Percentiles rank a stretch among this genome's conserved stretches.
Conservation (phyloP, 495 filamentous ascomycete genomes). For the Podospora appendiculata region DNA sequence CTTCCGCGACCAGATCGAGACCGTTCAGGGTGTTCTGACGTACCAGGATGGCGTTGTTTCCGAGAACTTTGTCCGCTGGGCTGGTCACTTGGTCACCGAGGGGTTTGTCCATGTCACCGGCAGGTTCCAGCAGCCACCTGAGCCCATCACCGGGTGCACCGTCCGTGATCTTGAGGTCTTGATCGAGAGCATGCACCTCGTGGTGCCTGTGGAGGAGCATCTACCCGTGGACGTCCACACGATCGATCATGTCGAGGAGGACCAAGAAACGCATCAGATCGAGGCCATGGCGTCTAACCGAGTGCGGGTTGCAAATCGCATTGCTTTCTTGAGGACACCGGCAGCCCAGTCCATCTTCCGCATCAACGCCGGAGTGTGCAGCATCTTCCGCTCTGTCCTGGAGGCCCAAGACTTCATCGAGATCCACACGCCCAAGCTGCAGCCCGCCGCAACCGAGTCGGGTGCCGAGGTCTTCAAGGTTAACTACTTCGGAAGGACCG, state of each 20-base stretch:
- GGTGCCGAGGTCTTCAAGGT: slow-evolving; percentile 92
- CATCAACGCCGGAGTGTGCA: slow-evolving; percentile 64
- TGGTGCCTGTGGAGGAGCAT: slow-evolving; percentile 50
- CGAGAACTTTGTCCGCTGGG: slow-evolving; percentile 87
- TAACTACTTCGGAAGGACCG: slow-evolving; percentile 84
- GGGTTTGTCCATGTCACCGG: slow-evolving; percentile 74
- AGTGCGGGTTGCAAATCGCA: slow-evolving; percentile 65
- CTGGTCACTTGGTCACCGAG: slow-evolving; percentile 68
- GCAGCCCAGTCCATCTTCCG: slow-evolving; percentile 85
- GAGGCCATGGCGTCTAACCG: slow-evolving; percentile 32
- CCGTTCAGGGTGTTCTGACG: slow-evolving; percentile 73
- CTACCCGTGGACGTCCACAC: slow-evolving; percentile 63
- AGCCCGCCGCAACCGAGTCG: slow-evolving; percentile 84
- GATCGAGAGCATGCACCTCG: slow-evolving; percentile 69
- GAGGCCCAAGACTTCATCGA: slow-evolving; percentile 74
- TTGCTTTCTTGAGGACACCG: slow-evolving; percentile 78
- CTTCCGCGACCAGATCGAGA: slow-evolving; percentile 71
- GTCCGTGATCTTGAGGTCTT: slow-evolving; percentile 71
- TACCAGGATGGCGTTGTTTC: slow-evolving; percentile 47
- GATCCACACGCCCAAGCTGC: slow-evolving; percentile 89
- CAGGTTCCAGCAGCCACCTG: slow-evolving; percentile 62
- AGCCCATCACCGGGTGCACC: slow-evolving; percentile 70
- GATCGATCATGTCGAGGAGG: slow-evolving; percentile 33
- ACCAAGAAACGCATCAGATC: slow-evolving; percentile 31
- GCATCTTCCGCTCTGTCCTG: slow-evolving; percentile 73